Conservation (phyloP, 176 grass and related monocot genomes). For the Triticum monococcum region DNA sequence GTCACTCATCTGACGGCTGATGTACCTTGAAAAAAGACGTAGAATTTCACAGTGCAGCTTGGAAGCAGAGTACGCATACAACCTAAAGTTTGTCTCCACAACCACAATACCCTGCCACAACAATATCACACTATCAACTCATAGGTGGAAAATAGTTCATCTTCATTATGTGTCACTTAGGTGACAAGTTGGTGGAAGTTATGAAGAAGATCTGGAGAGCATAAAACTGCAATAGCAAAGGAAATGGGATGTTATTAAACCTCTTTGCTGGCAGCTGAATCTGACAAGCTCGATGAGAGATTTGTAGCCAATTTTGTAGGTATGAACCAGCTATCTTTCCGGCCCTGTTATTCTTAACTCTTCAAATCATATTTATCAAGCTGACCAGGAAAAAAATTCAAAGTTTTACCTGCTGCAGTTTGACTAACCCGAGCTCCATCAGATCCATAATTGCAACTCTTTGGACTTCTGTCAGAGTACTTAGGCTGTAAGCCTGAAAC, state of each 20-base stretch:
- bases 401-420: conserved; percentile 70
- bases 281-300: conserved; percentile 79
- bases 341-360: conserved; percentile 45
- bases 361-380: neutral
- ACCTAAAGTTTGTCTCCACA: conserved; percentile 93
- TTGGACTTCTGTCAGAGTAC: conserved; percentile 75
- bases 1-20: conserved; percentile 7
- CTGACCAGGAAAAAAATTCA: neutral
- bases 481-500: conserved; percentile 89
- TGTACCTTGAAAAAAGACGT: conserved; percentile 91
- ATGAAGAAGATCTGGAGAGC: neutral
- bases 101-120: conserved; percentile 84
- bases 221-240: conserved; percentile 16
- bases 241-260: conserved; percentile 34
- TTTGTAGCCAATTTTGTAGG: conserved; percentile 94
- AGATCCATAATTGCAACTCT: conserved; percentile 81
- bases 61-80: conserved; percentile 89
- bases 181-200: neutral
- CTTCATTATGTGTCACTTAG: conserved; percentile 9
- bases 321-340: conserved; percentile 91
- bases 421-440: conserved; percentile 68
- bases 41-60: conserved; percentile 92
- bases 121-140: conserved; percentile 1
- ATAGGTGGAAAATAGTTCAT: neutral
- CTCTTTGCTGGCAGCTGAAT: conserved; percentile 80